Evolutionary conservation across 2,329 filamentous ascomycete genomes (phyloP), one percentile per base, ranked within the genome.

Genomic region (Xylaria sp.): DNA sequence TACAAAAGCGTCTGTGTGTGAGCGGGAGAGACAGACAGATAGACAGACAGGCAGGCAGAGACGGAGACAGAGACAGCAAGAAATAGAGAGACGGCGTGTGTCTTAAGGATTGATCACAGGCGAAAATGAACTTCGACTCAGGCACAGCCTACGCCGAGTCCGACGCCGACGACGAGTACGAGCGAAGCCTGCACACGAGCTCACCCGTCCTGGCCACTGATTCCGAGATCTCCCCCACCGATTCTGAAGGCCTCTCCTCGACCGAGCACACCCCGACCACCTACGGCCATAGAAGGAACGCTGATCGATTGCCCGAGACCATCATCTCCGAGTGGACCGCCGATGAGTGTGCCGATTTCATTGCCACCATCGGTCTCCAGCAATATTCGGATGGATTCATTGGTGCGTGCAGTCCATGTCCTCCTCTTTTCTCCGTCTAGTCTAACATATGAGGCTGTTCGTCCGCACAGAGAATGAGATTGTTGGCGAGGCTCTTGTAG

Each of bases 341-440:
- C 17, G 93, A 97, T 68, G 93, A 98, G 81, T 94, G 93, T 81
- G 93, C 93, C 73, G 93, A 97, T 76, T 98, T 97, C 78, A 88
- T 97, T 74, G 87, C 89, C 65, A 90, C 89, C 69, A 87, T 97
- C 75, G 93, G 93, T 40, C 82, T 97, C 75, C 86, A 89, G 73
- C 93, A 97, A 79, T 97, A 97, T 81, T 90, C 92, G 66, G 90
- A 94, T 77, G 86, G 86, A 26, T 97, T 97, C 79, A 84, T 96
- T 80, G 93, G 94, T 97, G 83, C 76, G 90, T 72, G 64, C 66
- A 38, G 56, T 63, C 38, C 33, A 26, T 17, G 17, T 63, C 48
- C 31, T 17, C 63, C 31, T 54, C 20, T 17, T 6, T 36, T 28
- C 48, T 49, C 46, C 40, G 74, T 75, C 69, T 67, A 17, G 46